Evolutionary conservation across 768 basidiomycete species (phyloP).

Genomic region (Rhodocollybia butyracea): DNA sequence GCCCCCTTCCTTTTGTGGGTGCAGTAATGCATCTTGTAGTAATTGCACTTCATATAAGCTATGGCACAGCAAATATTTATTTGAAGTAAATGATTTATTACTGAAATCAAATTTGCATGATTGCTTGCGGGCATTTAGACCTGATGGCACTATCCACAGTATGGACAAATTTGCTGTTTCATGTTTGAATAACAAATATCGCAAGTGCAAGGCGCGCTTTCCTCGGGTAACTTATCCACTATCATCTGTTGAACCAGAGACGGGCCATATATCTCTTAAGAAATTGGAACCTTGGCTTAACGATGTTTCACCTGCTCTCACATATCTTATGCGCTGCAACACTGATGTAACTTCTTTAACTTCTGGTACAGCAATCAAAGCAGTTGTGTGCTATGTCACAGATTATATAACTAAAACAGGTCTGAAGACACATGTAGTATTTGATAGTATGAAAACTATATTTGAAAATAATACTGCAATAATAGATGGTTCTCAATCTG

Average conservation of each 20-base stretch:
- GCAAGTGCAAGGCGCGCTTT: conserved; percentile 21
- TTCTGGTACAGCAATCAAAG: conserved; percentile 22
- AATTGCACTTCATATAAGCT: background rate
- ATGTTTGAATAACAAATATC: conserved; percentile 5
- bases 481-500: conserved; percentile 18
- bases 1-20: conserved; percentile 13
- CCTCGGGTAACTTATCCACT: conserved; percentile 13
- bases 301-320: background rate
- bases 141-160: conserved; percentile 2
- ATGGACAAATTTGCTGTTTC: background rate
- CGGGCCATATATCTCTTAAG: conserved; percentile 13
- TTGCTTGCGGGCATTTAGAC: conserved; percentile 7
- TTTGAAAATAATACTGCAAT: conserved; percentile 9
- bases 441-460: conserved; percentile 13
- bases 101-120: conserved; percentile 16
- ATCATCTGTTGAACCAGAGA: conserved; percentile 17
- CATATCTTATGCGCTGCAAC: conserved; percentile 11
- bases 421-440: conserved; percentile 22
- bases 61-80: conserved; percentile 14
- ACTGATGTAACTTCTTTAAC: conserved; percentile 21
- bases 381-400: conserved; percentile 21
- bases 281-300: conserved; percentile 19
- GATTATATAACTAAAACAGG: conserved; percentile 25
- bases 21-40: conserved; percentile 2
- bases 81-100: conserved; percentile 17